Evolutionary conservation across 257 asterid species (phyloP).

Genomic region (Salvia splendens): DNA sequence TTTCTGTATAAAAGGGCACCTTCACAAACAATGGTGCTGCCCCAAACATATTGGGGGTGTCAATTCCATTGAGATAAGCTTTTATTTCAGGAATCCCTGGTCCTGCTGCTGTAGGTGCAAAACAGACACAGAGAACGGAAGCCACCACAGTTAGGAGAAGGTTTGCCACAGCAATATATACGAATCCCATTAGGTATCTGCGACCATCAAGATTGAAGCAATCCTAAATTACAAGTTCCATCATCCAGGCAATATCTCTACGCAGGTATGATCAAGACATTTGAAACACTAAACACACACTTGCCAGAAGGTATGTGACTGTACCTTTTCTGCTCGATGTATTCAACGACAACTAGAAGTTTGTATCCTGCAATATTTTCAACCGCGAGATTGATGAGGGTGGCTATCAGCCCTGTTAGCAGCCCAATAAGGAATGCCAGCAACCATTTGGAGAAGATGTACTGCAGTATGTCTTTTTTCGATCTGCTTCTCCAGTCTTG

Average conservation of each 20-base stretch:
- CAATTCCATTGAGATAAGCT: constrained; percentile 93
- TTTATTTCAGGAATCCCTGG: constrained; percentile 94
- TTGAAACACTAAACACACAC: not conserved
- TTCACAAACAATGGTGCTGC: constrained; percentile 77
- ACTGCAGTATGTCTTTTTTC: constrained; percentile 65
- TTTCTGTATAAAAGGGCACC: constrained; percentile 42
- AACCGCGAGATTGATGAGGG: constrained; percentile 76
- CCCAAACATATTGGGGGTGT: constrained; percentile 87
- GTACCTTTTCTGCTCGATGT: constrained; percentile 68
- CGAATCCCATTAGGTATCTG: constrained; percentile 71
- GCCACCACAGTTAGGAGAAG: constrained; percentile 65
- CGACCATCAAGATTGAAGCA: constrained; percentile 36
- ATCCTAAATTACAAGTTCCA: constrained; percentile 19
- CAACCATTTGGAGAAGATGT: constrained; percentile 71
- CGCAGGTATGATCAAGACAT: constrained; percentile 5
- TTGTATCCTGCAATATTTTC: constrained; percentile 91
- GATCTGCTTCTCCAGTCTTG: constrained; percentile 97
- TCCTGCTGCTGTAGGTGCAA: constrained; percentile 96
- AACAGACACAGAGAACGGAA: constrained; percentile 66
- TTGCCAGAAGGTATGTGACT: constrained; percentile 3
- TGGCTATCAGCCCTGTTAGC: constrained; percentile 77
- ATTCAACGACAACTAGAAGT: constrained; percentile 53
- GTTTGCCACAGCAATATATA: constrained; percentile 55
- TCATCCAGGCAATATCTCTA: constrained; percentile 6
- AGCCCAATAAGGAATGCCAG: constrained; percentile 85